phyloP scores from a whole-genome alignment of 2,329 filamentous ascomycete genomes.

The Fusarium torreyae region DNA sequence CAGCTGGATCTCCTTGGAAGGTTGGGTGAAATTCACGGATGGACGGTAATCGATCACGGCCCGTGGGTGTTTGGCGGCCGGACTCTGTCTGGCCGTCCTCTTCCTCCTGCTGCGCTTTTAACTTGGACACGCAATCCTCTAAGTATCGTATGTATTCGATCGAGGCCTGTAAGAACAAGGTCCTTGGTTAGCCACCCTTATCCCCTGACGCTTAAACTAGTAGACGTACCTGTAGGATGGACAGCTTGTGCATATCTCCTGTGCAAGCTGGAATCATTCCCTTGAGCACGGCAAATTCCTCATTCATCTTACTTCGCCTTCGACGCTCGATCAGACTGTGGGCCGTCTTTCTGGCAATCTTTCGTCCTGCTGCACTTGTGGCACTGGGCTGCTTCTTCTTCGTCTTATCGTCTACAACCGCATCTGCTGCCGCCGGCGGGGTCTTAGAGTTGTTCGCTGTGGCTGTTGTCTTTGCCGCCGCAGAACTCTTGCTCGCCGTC shows the following conservation, averaged over 20 bases:
- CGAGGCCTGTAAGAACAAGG: constrained; percentile 74
- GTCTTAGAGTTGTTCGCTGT: constrained; percentile 41
- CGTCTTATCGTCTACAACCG: constrained; percentile 50
- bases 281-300: constrained; percentile 95
- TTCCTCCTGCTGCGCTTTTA: constrained; percentile 74
- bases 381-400: constrained; percentile 85
- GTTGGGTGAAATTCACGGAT: constrained; percentile 59
- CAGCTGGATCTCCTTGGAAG: constrained; percentile 57
- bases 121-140: constrained; percentile 85
- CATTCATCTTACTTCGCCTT: constrained; percentile 97
- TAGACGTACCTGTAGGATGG: constrained; percentile 85
- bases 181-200: constrained; percentile 21
- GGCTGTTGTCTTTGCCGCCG: constrained; percentile 33
- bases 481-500: constrained; percentile 41
- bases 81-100: constrained; percentile 50
- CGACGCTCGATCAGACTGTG: constrained; percentile 95
- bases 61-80: constrained; percentile 47
- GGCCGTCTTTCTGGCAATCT: constrained; percentile 95
- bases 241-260: constrained; percentile 99
- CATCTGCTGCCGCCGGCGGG: constrained; percentile 40
- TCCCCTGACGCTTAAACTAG: neutral
- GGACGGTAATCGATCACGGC: constrained; percentile 53
- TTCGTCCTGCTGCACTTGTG: constrained; percentile 88
- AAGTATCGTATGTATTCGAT: constrained; percentile 97
- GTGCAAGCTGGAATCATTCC: constrained; percentile 95